Conservation (phyloP, 2,329 filamentous ascomycete species). For the Beauveria asiatica region DNA sequence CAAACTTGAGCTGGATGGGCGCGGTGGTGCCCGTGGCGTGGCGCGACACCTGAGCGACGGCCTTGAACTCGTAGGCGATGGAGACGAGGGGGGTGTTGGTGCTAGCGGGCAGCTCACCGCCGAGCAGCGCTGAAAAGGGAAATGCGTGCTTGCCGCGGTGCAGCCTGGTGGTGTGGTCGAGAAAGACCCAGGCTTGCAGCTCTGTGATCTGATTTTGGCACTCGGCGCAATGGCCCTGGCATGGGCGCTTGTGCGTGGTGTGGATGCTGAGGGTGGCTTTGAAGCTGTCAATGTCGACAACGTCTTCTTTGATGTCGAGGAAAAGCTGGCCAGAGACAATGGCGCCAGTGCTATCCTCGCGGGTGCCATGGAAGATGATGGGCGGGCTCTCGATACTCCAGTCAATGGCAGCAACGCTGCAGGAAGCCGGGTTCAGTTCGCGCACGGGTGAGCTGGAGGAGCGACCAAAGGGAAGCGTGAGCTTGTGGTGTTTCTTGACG, state of each 20-base stretch:
- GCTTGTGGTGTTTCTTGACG: constrained; percentile 34
- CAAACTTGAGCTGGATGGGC: constrained; percentile 45
- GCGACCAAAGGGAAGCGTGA: constrained; percentile 31
- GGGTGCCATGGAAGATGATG: constrained; percentile 70
- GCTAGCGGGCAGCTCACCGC: constrained; percentile 76
- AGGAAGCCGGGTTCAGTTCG: constrained; percentile 17
- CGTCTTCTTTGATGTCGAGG: constrained; percentile 60
- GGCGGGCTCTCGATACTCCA: constrained; percentile 78
- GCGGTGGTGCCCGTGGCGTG: constrained; percentile 24
- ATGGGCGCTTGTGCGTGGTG: constrained; percentile 72
- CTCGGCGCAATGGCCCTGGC: constrained; percentile 66
- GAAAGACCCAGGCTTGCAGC: constrained; percentile 71
- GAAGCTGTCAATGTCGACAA: constrained; percentile 62
- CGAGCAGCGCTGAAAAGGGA: constrained; percentile 81
- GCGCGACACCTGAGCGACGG: constrained; percentile 51
- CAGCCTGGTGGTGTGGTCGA: constrained; percentile 47
- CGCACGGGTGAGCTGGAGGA: constrained; percentile 12
- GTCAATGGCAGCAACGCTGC: constrained; percentile 33
- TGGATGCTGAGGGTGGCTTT: constrained; percentile 63
- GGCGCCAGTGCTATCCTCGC: constrained; percentile 70
- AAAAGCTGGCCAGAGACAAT: constrained; percentile 77
- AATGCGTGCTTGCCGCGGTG: constrained; percentile 59
- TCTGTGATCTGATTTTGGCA: constrained; percentile 66
- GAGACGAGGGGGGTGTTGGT: constrained; percentile 64
- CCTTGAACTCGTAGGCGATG: constrained; percentile 72